Base-by-base conservation (phyloP, 176 grass and related monocot genomes). In the Urochloa ruziziensis region DNA sequence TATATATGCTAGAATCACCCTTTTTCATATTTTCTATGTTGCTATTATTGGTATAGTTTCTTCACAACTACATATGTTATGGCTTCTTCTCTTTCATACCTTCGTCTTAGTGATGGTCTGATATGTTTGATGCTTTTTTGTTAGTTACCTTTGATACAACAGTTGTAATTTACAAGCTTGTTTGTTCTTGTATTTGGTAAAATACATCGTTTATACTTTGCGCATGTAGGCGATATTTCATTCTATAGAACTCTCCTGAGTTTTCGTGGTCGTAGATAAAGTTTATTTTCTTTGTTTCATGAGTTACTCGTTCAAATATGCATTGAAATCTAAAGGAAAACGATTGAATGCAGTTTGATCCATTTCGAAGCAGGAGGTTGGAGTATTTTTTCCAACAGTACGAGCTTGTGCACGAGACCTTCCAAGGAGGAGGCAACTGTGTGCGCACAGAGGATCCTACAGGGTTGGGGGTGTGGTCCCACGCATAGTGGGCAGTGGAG, bases 381-480 rank as follows among this genome's bases (percentile, higher is more conserved):
- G 6, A 37, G 36, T 6, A n/a, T n/a, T n/a, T n/a, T n/a, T n/a
- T n/a, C n/a, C 6, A 46, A 10, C 13, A 11, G 9, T 46, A 46
- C 14, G 25, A 39, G 23, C 18, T 44, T 5, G 17, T 35, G 30
- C 16, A 47, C 13, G 8, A 23, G 71, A 23, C 32, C 11, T 78
- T 7, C 29, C 28, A 12, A 3, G 23, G n/a, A 61, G 57, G 10
- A 0, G 58, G 17, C 4, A n/a, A n/a, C n/a, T n/a, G n/a, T n/a
- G n/a, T n/a, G n/a, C 27, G 24, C 86, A 34, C 21, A 89, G 88
- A 89, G 62, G 88, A 89, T 89, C 88, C 71, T 17, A 0, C 0
- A 3, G 32, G 14, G 17, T 10, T 1, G 17, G 67, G 49, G 21
- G 0, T 0, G 51, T 69, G 82, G 88, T 70, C 82, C 88, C 82